Conservation (phyloP, 805 yeast genomes). For the Wickerhamiella kurtzmanii region DNA sequence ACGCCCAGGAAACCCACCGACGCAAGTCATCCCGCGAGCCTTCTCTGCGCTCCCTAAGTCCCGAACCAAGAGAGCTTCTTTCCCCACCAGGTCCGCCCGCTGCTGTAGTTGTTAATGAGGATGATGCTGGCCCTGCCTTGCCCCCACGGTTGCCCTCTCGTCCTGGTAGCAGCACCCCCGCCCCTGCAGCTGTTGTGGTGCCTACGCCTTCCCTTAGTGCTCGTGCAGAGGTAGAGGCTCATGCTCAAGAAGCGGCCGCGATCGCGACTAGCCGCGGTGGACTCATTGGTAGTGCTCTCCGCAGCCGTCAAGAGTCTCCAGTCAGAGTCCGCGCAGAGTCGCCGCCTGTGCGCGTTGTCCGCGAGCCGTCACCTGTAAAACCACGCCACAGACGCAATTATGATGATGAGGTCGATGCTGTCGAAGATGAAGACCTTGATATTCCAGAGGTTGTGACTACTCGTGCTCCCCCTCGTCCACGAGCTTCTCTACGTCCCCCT, state of each 20-base stretch:
- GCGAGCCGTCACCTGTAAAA: too few species aligned
- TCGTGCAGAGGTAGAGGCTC: background rate
- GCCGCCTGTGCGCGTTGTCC: too few species aligned
- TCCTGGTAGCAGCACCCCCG: background rate
- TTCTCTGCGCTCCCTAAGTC: background rate
- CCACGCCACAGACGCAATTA: too few species aligned
- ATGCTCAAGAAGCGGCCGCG: background rate
- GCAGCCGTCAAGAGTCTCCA: background rate
- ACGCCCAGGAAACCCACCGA: slow-evolving; percentile 16
- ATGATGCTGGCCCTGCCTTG: slow-evolving; percentile 1
- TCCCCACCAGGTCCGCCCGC: too few species aligned
- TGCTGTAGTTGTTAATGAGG: too few species aligned
- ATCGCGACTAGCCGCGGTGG: background rate
- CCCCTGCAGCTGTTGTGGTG: background rate
- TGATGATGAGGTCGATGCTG: too few species aligned
- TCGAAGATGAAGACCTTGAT: background rate
- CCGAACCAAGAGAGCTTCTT: slow-evolving; percentile 1
- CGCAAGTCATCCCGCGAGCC: background rate
- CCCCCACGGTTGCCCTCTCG: slow-evolving; percentile 3
- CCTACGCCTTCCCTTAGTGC: background rate
- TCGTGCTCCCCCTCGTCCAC: background rate
- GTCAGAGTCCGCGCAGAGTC: too few species aligned
- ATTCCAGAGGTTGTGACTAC: background rate
- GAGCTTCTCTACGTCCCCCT: background rate
- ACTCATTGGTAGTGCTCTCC: background rate